phyloP scores from a whole-genome alignment of 345 rosid species.

The Salix suchowensis region DNA sequence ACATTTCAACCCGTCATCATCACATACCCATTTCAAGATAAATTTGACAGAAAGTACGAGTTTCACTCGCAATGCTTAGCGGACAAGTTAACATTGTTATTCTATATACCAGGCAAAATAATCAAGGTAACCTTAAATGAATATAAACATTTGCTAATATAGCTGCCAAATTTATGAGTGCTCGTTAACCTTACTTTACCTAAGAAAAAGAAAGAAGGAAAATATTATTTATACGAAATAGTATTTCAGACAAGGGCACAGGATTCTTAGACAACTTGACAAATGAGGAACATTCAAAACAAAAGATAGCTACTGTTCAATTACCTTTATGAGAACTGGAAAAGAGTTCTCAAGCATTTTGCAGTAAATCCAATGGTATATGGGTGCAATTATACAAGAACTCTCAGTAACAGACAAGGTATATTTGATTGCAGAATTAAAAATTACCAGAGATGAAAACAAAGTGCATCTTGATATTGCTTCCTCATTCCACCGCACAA shows the following conservation, averaged over 20 bases:
- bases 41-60: not conserved
- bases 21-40: not conserved
- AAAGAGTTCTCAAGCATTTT: not conserved
- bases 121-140: not conserved
- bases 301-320: not conserved
- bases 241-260: not conserved
- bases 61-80: not conserved
- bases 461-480: slow-evolving; percentile 88
- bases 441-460: slow-evolving; percentile 79
- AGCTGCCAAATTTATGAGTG: not conserved
- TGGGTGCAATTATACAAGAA: not conserved
- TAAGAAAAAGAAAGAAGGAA: not conserved
- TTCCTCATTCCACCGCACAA: slow-evolving; percentile 98
- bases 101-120: not conserved
- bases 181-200: not conserved
- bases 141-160: not conserved
- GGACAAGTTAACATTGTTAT: not conserved
- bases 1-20: not conserved
- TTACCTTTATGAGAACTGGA: not conserved
- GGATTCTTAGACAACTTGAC: not conserved
- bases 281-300: not conserved
- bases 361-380: not conserved
- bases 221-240: not conserved
- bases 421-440: slow-evolving; percentile 4
- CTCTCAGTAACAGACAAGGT: not conserved